phyloP scores from a whole-genome alignment of 768 basidiomycete species.

The Suillus subluteus region DNA sequence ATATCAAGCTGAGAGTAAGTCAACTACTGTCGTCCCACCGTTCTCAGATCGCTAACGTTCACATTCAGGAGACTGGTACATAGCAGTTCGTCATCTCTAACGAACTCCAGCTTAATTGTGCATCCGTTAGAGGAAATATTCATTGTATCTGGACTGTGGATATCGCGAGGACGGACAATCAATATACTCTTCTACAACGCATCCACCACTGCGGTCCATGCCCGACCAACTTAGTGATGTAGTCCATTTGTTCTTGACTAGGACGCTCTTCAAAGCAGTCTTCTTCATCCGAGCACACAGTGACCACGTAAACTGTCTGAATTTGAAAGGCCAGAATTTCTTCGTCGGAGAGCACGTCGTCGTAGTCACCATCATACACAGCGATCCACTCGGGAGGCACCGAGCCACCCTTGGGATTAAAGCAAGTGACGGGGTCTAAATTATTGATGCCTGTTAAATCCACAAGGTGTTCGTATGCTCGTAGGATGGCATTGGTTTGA shows the following conservation, averaged over 20 bases:
- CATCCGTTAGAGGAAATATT: no score
- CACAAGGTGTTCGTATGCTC: neutral
- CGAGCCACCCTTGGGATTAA: neutral
- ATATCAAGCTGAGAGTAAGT: no score
- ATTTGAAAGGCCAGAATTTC: neutral
- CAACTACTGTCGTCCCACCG: no score
- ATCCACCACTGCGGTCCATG: neutral
- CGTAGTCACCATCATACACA: neutral
- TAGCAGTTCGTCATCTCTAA: no score
- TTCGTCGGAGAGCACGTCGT: neutral
- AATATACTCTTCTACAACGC: neutral
- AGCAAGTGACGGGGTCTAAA: neutral
- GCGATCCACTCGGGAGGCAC: neutral
- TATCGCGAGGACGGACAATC: no score
- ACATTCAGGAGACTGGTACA: no score
- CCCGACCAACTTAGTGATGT: neutral
- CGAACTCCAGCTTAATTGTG: no score
- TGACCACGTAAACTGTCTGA: neutral
- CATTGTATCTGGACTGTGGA: no score
- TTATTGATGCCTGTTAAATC: neutral
- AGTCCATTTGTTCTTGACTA: neutral
- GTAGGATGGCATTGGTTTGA: neutral
- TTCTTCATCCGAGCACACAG: constrained; percentile 1
- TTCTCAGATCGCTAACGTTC: no score
- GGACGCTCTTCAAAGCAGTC: neutral